Base-by-base conservation (phyloP, 2,329 filamentous ascomycete genomes). In the Xylaria sp. region DNA sequence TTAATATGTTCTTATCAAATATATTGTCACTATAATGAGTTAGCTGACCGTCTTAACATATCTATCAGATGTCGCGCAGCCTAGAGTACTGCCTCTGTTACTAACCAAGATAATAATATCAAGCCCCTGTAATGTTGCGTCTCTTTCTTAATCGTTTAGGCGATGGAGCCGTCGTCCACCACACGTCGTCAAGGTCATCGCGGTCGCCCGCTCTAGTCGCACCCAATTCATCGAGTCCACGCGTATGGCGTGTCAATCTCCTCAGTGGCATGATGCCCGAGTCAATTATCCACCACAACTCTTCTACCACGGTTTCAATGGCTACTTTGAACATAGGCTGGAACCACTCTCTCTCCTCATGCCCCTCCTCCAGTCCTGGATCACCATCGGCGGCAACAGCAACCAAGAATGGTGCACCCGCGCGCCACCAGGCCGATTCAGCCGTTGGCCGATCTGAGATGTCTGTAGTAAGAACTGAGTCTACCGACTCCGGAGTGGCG, bases 291-390 rank as follows among this genome's bases (percentile, higher is more conserved):
- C 9, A 24, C 32, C 53, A 56, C 17, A 56, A 12, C 14, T 55
- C 53, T 2, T 56, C 53, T 6, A 56, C 53, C 5, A 24, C 2
- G 17, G 6, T 14, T 24, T 56, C 53, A 39, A 36, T 36, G 11
- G 53, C 53, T 1, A 56, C 32, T 56, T 24, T 56, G n/a, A 56
- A 56, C 2, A 42, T 32, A 21, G 53, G n/a, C n/a, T 39, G 17
- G 17, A 56, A 56, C 53, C 32, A 56, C 4, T 14, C 34, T 56
- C 53, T 7, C n/a, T 56, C 32, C 32, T 56, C 53, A 21, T 56
- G 53, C 1, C 53, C 32, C 32, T 56, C 53, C n/a, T 39, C 53
- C n/a, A 42, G 53, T 14, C 53, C 53, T 56, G 53, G 53, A 24
- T 56, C 53, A 5, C 2, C 17, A 56, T 24, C 6, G 1, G 53